Base-by-base conservation (phyloP, 2,329 filamentous ascomycete species). In the Diaporthe humulicola region DNA sequence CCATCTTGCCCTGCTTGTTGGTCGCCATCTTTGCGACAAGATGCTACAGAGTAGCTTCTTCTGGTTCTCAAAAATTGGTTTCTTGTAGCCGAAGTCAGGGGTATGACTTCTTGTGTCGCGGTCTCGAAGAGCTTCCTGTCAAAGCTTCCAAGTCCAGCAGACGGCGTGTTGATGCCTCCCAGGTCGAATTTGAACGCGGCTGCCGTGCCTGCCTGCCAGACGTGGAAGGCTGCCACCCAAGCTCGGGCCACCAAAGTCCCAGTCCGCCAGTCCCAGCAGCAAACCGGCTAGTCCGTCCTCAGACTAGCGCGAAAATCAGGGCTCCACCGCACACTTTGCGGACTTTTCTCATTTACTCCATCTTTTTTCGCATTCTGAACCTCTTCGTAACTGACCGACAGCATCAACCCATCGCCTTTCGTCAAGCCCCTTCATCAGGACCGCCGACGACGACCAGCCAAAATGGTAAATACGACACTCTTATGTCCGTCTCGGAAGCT, bases 1-100 rank as follows among this genome's bases (percentile, higher is more conserved):
- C 97, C 97, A 99, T 98, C 91, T 99, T 98, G 87, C 97, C 97
- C 87, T 98, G 96, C 87, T 98, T 98, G 91, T 98, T 96, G 54
- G 77, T 77, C 84, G 93, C 91, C 92, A 93, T 93, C 79, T 85
- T 92, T 83, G 81, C 81, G 78, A 80, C 78, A 80, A 82, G 79
- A 82, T 84, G 86, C 85, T 84, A 84, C 83, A 76, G 78, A 79
- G 82, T 83, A 86, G 84, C 86, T 82, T 82, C 80, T 84, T 80
- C 77, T 77, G 54, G 73, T 80, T 80, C 83, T 80, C 82, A 86
- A 89, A 86, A 88, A 87, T 86, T 86, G 83, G 75, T 80, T 71
- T 77, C 79, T 78, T 79, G 75, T 78, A 81, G 78, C 82, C 80
- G 82, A 86, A 84, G 80, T 79, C 79, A 77, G 45, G 38, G 76